Percentiles rank a stretch among this genome's conserved stretches.
Evolutionary conservation across 2,329 filamentous ascomycete species (phyloP).

Genomic region (Fusarium subglutinans): DNA sequence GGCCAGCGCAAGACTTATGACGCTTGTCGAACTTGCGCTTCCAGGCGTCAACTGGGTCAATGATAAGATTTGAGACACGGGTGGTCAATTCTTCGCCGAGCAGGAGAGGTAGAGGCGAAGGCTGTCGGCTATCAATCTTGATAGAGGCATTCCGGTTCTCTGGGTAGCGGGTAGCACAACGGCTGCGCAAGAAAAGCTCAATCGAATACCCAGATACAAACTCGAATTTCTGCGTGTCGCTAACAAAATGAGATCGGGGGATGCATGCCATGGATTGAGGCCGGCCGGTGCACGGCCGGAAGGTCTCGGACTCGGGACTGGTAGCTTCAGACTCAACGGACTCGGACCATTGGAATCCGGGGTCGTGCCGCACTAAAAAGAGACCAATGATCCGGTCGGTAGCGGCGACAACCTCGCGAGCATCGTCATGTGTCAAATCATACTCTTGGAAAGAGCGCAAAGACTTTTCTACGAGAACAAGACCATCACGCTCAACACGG

Average conservation of each 20-base stretch:
- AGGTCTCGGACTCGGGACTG: slow-evolving; percentile 50
- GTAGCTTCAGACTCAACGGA: slow-evolving; percentile 52
- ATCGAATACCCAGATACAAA: slow-evolving; percentile 60
- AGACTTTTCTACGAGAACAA: slow-evolving; percentile 55
- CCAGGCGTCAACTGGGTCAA: slow-evolving; percentile 52
- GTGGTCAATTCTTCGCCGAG: slow-evolving; percentile 59
- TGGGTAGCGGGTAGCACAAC: slow-evolving; percentile 47
- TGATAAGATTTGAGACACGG: slow-evolving; percentile 53
- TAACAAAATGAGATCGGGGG: slow-evolving; percentile 55
- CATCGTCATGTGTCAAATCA: slow-evolving; percentile 53
- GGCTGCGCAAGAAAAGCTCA: slow-evolving; percentile 56
- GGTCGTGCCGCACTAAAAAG: slow-evolving; percentile 61
- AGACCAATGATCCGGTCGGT: slow-evolving; percentile 61
- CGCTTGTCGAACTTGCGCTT: slow-evolving; percentile 54
- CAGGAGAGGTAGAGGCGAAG: slow-evolving; percentile 57
- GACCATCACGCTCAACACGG: slow-evolving; percentile 54
- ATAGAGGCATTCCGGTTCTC: slow-evolving; percentile 51
- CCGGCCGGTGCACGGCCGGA: slow-evolving; percentile 52
- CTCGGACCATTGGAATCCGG: slow-evolving; percentile 59
- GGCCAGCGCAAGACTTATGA: slow-evolving; percentile 48
- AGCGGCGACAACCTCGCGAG: slow-evolving; percentile 59
- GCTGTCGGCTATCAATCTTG: slow-evolving; percentile 58
- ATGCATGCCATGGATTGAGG: slow-evolving; percentile 58
- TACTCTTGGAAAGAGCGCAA: slow-evolving; percentile 62
- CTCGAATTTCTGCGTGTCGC: slow-evolving; percentile 40